A percentile compares a stretch with the other conserved stretches of the same genome.
Evolutionary conservation across 352 stramenopile genomes (phyloP).

Genomic region (Halophytophthora polymorphica): DNA sequence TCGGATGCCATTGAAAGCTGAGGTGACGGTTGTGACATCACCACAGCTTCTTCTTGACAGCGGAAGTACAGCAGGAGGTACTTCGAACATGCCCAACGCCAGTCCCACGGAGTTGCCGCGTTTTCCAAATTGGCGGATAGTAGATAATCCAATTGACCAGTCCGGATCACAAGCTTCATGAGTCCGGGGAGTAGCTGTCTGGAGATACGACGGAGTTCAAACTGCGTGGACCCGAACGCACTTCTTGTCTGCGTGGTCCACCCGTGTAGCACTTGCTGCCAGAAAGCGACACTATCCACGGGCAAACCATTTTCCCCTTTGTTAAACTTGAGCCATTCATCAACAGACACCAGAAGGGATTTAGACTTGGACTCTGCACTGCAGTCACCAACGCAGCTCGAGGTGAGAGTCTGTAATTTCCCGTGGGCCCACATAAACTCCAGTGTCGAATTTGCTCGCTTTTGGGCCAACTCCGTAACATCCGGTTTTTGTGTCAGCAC

Average conservation of each 20-base stretch:
- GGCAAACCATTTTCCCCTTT: not conserved
- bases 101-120: constrained; percentile 4
- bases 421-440: constrained; percentile 16
- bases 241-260: constrained; percentile 39
- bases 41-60: constrained; percentile 29
- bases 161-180: constrained; percentile 53
- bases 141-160: constrained; percentile 27
- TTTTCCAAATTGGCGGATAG: constrained; percentile 2
- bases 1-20: not conserved
- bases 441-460: no score
- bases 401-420: constrained; percentile 22
- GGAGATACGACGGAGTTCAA: constrained; percentile 66
- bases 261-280: constrained; percentile 29
- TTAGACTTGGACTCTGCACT: no score
- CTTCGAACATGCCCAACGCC: constrained; percentile 36
- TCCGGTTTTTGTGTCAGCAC: constrained; percentile 8
- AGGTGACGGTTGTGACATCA: not conserved
- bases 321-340: constrained; percentile 18
- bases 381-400: not conserved
- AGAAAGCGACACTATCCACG: constrained; percentile 18
- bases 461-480: not conserved
- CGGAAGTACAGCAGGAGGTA: constrained; percentile 39
- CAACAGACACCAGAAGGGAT: constrained; percentile 17
- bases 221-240: constrained; percentile 53
- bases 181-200: constrained; percentile 54